Conservation (phyloP, 2,329 filamentous ascomycete genomes). For the Aureobasidium sp. region DNA sequence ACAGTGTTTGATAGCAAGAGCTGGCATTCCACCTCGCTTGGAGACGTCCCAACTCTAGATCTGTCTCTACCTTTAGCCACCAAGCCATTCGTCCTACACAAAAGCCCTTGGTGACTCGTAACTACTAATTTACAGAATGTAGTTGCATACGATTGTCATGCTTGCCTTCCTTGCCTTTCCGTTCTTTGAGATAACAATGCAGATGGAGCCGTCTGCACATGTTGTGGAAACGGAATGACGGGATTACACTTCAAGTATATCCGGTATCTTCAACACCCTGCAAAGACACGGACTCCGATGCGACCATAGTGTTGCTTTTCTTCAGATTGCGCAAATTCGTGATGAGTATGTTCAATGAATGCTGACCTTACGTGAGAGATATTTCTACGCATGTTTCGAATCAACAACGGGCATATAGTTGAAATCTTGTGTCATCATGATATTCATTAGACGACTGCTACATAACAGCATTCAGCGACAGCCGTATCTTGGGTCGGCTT, state of each 20-base stretch:
- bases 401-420: no score
- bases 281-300: not conserved
- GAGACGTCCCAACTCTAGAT: not conserved
- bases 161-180: not conserved
- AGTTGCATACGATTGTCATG: not conserved
- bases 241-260: not conserved
- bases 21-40: not conserved
- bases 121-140: no score
- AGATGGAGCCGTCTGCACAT: not conserved
- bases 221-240: not conserved
- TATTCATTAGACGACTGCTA: not conserved
- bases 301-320: not conserved
- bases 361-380: not conserved
- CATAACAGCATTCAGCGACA: not conserved
- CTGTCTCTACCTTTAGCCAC: not conserved
- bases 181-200: not conserved
- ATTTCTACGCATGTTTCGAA: not conserved
- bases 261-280: not conserved
- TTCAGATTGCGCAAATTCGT: not conserved
- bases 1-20: not conserved
- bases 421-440: not conserved
- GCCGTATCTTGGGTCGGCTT: not conserved
- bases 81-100: slow-evolving; percentile 3
- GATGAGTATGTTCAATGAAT: not conserved
- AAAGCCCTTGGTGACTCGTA: not conserved